phyloP scores from a whole-genome alignment of 2,329 filamentous ascomycete genomes.

The Clathrospora elynae region DNA sequence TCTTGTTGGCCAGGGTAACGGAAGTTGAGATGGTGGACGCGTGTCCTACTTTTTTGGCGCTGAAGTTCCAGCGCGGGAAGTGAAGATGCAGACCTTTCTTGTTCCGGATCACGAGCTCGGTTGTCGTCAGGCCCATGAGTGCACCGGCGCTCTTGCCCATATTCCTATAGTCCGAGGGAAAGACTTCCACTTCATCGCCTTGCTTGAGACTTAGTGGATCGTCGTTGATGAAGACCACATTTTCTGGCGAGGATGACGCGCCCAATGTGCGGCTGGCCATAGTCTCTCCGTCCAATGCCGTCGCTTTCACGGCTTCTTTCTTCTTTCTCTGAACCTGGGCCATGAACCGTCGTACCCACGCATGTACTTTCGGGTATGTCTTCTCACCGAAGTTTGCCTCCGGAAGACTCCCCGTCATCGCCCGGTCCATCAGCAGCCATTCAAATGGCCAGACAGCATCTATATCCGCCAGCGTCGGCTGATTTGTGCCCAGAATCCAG shows the following conservation, averaged over 20 bases:
- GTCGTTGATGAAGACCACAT: conserved; percentile 53
- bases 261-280: conserved; percentile 53
- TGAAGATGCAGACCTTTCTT: conserved; percentile 38
- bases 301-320: conserved; percentile 49
- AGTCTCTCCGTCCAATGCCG: conserved; percentile 30
- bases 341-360: conserved; percentile 69
- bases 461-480: conserved; percentile 67
- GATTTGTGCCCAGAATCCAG: conserved; percentile 64
- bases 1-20: conserved; percentile 1
- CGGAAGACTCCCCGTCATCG: conserved; percentile 60
- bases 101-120: conserved; percentile 39
- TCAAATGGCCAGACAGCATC: conserved; percentile 71
- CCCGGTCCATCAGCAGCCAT: conserved; percentile 60
- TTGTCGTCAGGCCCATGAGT: conserved; percentile 34
- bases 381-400: conserved; percentile 57
- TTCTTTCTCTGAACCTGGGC: conserved; percentile 53
- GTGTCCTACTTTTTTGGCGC: conserved; percentile 23
- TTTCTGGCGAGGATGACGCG: conserved; percentile 51
- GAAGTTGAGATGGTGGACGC: neutral
- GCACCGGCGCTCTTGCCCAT: conserved; percentile 35
- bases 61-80: conserved; percentile 50
- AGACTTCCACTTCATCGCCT: conserved; percentile 59
- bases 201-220: conserved; percentile 61
- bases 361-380: conserved; percentile 65
- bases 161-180: conserved; percentile 41